Evolutionary conservation across 768 basidiomycete genomes (phyloP).

Genomic region (Lactarius sanguifluus): DNA sequence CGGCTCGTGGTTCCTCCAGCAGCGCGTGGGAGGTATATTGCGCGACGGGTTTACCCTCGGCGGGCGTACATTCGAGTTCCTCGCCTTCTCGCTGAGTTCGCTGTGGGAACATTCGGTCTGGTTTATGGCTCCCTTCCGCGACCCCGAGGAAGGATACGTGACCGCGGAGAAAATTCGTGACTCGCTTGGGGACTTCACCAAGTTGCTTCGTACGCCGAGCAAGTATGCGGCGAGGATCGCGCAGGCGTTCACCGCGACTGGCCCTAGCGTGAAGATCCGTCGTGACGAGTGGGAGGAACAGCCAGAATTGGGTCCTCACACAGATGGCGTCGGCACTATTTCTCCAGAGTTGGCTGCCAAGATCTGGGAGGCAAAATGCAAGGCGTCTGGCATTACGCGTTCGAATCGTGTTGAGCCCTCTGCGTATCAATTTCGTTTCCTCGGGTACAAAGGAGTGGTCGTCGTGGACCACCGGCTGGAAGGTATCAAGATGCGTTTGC

Average conservation of each 20-base stretch:
- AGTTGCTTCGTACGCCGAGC: slow-evolving; percentile 51
- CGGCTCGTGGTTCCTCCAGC: slow-evolving; percentile 50
- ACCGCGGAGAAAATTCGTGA: slow-evolving; percentile 59
- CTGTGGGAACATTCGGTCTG: slow-evolving; percentile 80
- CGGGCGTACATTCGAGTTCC: slow-evolving; percentile 71
- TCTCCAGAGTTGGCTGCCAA: slow-evolving; percentile 53
- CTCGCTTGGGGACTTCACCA: slow-evolving; percentile 66
- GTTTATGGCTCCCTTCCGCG: slow-evolving; percentile 68
- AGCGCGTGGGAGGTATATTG: slow-evolving; percentile 38
- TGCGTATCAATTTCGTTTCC: slow-evolving; percentile 77
- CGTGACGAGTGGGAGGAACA: slow-evolving; percentile 62
- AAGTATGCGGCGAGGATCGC: slow-evolving; percentile 82
- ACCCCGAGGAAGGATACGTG: slow-evolving; percentile 45
- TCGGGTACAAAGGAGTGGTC: slow-evolving; percentile 81
- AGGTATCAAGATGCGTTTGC: slow-evolving; percentile 66
- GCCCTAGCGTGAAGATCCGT: slow-evolving; percentile 61
- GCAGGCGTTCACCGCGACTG: slow-evolving; percentile 83
- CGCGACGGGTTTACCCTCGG: slow-evolving; percentile 68
- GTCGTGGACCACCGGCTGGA: slow-evolving; percentile 58
- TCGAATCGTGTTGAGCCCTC: slow-evolving; percentile 1
- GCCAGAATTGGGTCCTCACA: slow-evolving; percentile 60
- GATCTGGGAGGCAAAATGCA: slow-evolving; percentile 60
- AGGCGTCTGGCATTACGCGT: slow-evolving; percentile 31
- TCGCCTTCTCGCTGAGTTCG: slow-evolving; percentile 80
- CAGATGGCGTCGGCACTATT: slow-evolving; percentile 83